Base-by-base conservation (phyloP, 805 yeast species). In the Kazachstania psychrophila region DNA sequence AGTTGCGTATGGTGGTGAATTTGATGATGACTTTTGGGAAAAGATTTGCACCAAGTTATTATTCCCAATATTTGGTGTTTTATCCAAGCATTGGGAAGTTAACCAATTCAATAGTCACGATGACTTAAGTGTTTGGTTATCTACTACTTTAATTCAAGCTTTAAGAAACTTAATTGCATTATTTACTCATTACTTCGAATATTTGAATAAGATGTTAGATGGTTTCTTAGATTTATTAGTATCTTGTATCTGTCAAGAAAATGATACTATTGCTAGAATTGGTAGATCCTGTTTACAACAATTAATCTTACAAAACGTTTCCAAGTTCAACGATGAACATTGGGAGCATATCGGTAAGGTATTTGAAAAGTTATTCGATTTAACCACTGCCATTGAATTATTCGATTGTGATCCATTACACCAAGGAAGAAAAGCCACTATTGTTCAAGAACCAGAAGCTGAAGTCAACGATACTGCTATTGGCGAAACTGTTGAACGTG, bases 91-190 rank as follows among this genome's bases (percentile, higher is more conserved):
- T 51, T 83, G 92, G 78, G 81, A 77, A 45, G 70, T 79, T 39
- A 72, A 73, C 42, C 75, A 75, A 40, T 75, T 73, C 45, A 75
- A 73, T 46, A 73, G 72, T 36, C 83, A 79, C 47, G 98, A 89
- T 57, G 94, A 83, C 43, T 60, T 86, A 47, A 84, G 95, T 33
- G 94, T 94, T 11, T 92, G 99, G 99, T 65, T 92, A 33, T 86
- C 96, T 0, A 88, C 98, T 0, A 92, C 99, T 1, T 71, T 92
- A 60, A 87, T 94, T 44, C 98, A 92, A 60, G 97, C 97, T 0
- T 66, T 94, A 54, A 76, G 94, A 57, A 84, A 84, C 51, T 73
- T 87, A 78, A 79, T 89, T 49, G 78, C 83, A 1, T 65, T 92
- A 39, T 83, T 89, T 52, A 73, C 87, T 0, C 82, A 79, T 44